phyloP scores from a whole-genome alignment of 345 rosid species.

The Melaleuca quinquenervia region DNA sequence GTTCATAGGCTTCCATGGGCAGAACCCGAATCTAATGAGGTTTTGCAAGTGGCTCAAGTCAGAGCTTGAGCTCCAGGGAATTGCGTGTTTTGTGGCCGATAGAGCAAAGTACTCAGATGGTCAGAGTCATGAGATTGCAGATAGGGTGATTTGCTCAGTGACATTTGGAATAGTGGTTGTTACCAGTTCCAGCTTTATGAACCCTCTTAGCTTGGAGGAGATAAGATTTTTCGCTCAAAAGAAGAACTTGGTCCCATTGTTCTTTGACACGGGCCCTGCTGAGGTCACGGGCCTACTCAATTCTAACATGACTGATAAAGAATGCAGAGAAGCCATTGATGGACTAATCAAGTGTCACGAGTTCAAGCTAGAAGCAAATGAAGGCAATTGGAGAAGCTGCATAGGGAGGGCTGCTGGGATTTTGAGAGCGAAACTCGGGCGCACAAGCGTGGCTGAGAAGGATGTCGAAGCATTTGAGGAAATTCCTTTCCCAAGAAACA shows the following conservation, averaged over 20 bases:
- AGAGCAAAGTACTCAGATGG: constrained; percentile 65
- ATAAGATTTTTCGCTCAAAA: constrained; percentile 82
- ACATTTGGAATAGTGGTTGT: constrained; percentile 74
- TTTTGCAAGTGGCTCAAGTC: constrained; percentile 94
- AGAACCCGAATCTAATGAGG: constrained; percentile 64
- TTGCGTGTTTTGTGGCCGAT: constrained; percentile 86
- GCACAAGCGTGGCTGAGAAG: constrained; percentile 54
- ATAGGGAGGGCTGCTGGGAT: constrained; percentile 40
- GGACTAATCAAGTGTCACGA: constrained; percentile 66
- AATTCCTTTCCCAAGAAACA: constrained; percentile 68
- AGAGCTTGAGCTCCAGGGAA: constrained; percentile 89
- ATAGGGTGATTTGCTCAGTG: constrained; percentile 75
- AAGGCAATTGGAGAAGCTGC: constrained; percentile 78
- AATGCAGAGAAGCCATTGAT: constrained; percentile 75
- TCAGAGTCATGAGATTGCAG: constrained; percentile 85
- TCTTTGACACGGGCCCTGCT: constrained; percentile 55
- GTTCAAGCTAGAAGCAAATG: constrained; percentile 68
- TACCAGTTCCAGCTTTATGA: constrained; percentile 49
- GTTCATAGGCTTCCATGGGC: constrained; percentile 79
- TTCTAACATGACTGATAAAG: constrained; percentile 58
- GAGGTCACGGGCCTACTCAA: constrained; percentile 50
- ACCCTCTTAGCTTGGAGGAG: constrained; percentile 67
- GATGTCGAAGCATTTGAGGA: constrained; percentile 50
- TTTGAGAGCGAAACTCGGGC: constrained; percentile 63
- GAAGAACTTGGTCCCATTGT: constrained; percentile 77